Conservation (phyloP, 2,329 filamentous ascomycete species). For the Talaromyces verruculosus region DNA sequence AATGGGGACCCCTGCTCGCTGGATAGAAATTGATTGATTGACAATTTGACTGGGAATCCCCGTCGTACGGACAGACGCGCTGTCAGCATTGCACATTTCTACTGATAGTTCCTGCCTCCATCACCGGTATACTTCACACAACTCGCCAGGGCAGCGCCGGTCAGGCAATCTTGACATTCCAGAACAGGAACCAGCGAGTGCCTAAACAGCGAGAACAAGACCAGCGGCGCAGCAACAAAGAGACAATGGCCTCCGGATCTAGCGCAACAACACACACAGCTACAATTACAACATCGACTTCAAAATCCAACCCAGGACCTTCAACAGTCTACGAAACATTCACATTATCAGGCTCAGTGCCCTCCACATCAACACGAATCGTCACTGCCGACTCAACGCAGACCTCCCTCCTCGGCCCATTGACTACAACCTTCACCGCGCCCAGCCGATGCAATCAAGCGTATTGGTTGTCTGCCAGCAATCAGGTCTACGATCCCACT, state of each 20-base stretch:
- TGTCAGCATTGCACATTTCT: not conserved
- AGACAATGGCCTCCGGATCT: not conserved
- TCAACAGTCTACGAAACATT: not conserved
- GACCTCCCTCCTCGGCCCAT: conserved; percentile 2
- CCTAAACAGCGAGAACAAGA: not conserved
- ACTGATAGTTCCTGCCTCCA: not conserved
- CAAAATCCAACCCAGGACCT: not conserved
- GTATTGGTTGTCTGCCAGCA: not conserved
- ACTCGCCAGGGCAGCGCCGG: not conserved
- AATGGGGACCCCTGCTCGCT: not conserved
- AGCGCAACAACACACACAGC: not conserved
- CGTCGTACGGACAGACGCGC: not conserved
- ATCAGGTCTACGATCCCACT: not conserved
- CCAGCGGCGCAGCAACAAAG: not conserved
- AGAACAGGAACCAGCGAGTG: not conserved
- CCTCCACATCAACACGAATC: not conserved
- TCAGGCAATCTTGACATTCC: not conserved
- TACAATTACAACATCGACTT: not conserved
- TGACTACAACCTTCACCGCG: conserved; percentile 13
- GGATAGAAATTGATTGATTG: not conserved
- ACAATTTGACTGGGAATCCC: not conserved
- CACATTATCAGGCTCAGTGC: not conserved
- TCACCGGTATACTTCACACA: not conserved
- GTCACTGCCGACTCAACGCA: not conserved
- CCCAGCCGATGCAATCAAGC: conserved; percentile 8